Base-by-base conservation (phyloP, 2,329 filamentous ascomycete species). In the Colletotrichum lentis region DNA sequence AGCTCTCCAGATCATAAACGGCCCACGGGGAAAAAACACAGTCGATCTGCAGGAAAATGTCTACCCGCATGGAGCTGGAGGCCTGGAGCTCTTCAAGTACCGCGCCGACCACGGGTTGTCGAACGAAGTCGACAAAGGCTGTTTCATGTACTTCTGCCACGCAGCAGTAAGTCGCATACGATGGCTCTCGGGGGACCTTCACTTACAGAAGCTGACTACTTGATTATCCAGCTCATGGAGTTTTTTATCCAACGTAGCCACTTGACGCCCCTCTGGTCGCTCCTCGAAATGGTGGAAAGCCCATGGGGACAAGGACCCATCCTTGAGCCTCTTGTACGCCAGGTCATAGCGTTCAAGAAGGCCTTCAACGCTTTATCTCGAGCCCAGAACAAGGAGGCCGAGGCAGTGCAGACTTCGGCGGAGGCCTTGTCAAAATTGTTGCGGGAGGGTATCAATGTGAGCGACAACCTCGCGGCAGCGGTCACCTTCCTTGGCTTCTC, bases 41-140 rank as follows among this genome's bases (percentile, higher is more conserved):
- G 63, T 67, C 18, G 64, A 67, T 31, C 31, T 67, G 5, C 58
- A 67, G n/a, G 43, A 58, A 7, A 67, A 67, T n/a, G 53, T 63
- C 7, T 67, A 50, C 37, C 49, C 59, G 0, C 47, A 54, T 4
- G 58, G 59, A 11, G 41, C 31, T 1, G 64, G 67, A 5, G 67
- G 63, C n/a, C 43, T 69, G 54, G 53, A 66, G 11, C 24, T 69
- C 1, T 58, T 69, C 12, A 66, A 50, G 22, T 67, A 55, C 16
- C 67, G 67, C 10, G 67, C 59, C 10, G 54, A 63, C 35, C 47
- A 67, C 8, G 53, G 57, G 3, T 27, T 69, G n/a, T 44, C 59
- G 0, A 67, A 66, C 14, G 54, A 57, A 14, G 53, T 69, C 5
- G 67, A 69, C 44, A 62, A 49, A 24, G 57, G 47, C 12, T 35